A percentile compares a stretch with the other conserved stretches of the same genome.
Evolutionary conservation across 1,284 basidiomycete species (phyloP).

Genomic region (Coriolopsis trogii): DNA sequence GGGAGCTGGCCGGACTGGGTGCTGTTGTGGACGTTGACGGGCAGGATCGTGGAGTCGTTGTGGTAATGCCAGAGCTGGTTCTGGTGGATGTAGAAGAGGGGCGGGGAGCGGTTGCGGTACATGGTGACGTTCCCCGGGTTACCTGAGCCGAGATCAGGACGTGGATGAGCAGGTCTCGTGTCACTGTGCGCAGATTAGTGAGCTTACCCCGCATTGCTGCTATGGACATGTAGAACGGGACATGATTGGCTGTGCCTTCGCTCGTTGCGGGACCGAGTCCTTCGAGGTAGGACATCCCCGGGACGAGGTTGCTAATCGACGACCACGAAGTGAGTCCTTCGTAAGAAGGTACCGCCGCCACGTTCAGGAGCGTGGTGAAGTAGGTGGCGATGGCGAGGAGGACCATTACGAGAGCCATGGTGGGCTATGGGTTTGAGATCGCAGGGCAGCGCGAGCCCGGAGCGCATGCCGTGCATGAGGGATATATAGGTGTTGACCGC

Average conservation of each 20-base stretch:
- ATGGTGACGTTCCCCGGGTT: conserved; percentile 36
- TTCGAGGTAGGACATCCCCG: conserved; percentile 50
- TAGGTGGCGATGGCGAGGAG: conserved; percentile 28
- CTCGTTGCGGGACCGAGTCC: conserved; percentile 39
- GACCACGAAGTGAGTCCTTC: conserved; percentile 43
- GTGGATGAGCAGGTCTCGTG: not conserved
- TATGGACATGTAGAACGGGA: conserved; percentile 44
- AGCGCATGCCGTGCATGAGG: not conserved
- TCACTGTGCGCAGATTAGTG: conserved; percentile 3
- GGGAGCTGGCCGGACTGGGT: conserved; percentile 47
- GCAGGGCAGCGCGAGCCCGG: not conserved
- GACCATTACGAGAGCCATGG: conserved; percentile 19
- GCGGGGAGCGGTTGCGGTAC: conserved; percentile 34
- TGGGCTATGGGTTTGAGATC: conserved; percentile 1
- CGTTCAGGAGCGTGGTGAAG: conserved; percentile 25
- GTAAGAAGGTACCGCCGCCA: conserved; percentile 49
- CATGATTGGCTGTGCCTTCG: conserved; percentile 11
- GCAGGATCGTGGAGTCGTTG: conserved; percentile 57
- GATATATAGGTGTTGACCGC: conserved; percentile 10
- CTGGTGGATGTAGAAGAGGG: conserved; percentile 57
- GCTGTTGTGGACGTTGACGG: conserved; percentile 56
- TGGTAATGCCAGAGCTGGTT: conserved; percentile 55
- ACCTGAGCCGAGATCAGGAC: conserved; percentile 23
- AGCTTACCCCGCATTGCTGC: conserved; percentile 28
- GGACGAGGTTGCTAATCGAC: conserved; percentile 50